Evolutionary conservation across 345 rosid genomes (phyloP).

Genomic region (Salix udensis): DNA sequence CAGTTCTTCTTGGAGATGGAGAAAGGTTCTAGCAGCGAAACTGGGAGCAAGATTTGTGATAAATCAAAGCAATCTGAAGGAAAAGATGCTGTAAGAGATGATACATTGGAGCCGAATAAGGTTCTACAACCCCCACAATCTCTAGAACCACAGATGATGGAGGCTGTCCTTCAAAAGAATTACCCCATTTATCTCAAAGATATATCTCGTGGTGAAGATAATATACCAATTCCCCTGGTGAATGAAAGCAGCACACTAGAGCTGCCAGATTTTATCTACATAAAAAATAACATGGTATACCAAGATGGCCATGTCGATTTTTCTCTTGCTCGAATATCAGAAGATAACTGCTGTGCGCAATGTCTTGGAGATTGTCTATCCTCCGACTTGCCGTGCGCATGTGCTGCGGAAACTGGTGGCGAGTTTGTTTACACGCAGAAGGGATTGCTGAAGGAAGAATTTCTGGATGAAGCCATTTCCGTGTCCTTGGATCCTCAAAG

Average conservation of each 20-base stretch:
- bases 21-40: neutral
- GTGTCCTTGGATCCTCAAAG: conserved; percentile 8
- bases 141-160: neutral
- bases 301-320: conserved; percentile 17
- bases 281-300: conserved; percentile 17
- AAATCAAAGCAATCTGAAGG: neutral
- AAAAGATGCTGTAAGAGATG: neutral
- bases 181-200: conserved; percentile 22
- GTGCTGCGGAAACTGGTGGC: conserved; percentile 27
- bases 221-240: conserved; percentile 3
- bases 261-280: conserved; percentile 17
- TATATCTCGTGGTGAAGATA: conserved; percentile 33
- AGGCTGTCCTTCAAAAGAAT: conserved; percentile 7
- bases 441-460: conserved; percentile 21
- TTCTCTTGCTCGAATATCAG: conserved; percentile 21
- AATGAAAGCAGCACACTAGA: conserved; percentile 4
- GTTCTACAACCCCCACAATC: neutral
- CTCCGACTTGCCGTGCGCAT: conserved; percentile 16
- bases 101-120: neutral
- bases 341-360: conserved; percentile 19
- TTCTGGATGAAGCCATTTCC: conserved; percentile 18
- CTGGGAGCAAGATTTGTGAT: neutral
- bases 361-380: conserved; percentile 21
- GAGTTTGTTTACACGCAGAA: conserved; percentile 23
- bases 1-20: neutral